Base-by-base conservation (phyloP, 2,329 filamentous ascomycete genomes). In the Aspergillus versicolor region DNA sequence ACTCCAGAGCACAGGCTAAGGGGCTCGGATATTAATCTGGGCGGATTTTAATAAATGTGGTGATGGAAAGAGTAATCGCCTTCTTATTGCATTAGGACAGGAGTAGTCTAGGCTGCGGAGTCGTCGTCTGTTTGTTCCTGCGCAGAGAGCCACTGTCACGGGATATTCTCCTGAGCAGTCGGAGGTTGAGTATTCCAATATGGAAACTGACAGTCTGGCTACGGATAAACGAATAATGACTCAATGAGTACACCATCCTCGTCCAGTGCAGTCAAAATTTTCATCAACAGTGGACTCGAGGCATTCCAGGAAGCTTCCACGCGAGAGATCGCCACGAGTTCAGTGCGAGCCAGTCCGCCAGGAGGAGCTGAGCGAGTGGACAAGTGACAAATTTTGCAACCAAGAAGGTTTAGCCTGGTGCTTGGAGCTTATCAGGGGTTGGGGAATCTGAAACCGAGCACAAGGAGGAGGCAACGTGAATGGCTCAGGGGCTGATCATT, bases 101-200 rank as follows among this genome's bases (percentile, higher is more conserved):
- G 53, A 54, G 13, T 19, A 49, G 55, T 45, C 53, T 56, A 59
- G 46, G 37, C 50, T 49, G 57, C 57, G 59, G 57, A 62, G 60
- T 56, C 60, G 60, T 56, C 60, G 58, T 57, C 59, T 57, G 59
- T 55, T 56, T 43, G 61, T 61, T 61, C 61, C 61, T 65, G 56
- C 61, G 54, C 57, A 48, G 61, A 53, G 54, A 54, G 19, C 30
- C 42, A 19, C 61, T 62, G 60, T 62, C 61, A 60, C 57, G 60
- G 44, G 11, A 17, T 40, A n/a, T 27, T 13, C 19, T 27, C 48
- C 12, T 30, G 27, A 30, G 9, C 27, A 30, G 15, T 11, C 40
- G n/a, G 40, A 17, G 40, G 15, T 42, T 42, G 40, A 42, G 40
- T 19, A 30, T 30, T 30, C 9, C 27, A 30, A 11, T 30, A 30